These are phyloP conservation scores for Gossypium thurberi DNA, from an alignment of 345 rosid genomes.

Conservation along the genomic window DNA sequence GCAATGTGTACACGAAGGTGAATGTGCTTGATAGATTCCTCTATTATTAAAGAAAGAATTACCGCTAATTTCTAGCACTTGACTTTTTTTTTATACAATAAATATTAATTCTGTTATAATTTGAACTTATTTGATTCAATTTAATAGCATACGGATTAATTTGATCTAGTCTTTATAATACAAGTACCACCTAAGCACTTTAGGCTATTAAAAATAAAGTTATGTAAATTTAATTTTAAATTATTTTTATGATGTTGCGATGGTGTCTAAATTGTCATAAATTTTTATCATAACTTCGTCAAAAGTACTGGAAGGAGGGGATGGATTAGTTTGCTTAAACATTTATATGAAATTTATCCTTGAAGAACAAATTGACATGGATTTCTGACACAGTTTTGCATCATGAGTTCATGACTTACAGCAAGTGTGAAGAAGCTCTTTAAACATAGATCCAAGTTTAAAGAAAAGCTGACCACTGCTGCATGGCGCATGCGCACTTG, in stretches of 20 bases:
- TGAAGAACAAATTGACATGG: background rate
- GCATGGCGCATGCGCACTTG: slow-evolving; percentile 1
- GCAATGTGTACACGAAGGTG: too few species aligned
- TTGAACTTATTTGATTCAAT: too few species aligned
- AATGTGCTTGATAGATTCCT: too few species aligned
- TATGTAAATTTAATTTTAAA: too few species aligned
- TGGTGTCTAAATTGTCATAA: background rate
- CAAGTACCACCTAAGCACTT: accelerated
- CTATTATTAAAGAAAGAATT: too few species aligned
- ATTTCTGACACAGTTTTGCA: background rate
- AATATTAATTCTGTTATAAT: too few species aligned
- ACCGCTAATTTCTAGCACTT: too few species aligned
- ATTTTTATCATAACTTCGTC: background rate
- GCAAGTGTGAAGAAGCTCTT: background rate
- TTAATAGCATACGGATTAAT: too few species aligned
- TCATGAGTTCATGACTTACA: slow-evolving; percentile 2
- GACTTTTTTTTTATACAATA: too few species aligned
- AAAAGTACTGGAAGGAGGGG: background rate
- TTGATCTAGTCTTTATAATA: too few species aligned
- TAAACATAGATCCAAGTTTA: background rate
- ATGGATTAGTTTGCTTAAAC: background rate
- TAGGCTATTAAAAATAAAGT: too few species aligned
- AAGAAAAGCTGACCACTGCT: background rate
- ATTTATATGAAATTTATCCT: background rate
- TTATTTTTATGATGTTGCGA: too few species aligned